These are phyloP conservation scores for Solanum medicagineum DNA, from an alignment of 257 asterid species.

Conservation along the genomic window DNA sequence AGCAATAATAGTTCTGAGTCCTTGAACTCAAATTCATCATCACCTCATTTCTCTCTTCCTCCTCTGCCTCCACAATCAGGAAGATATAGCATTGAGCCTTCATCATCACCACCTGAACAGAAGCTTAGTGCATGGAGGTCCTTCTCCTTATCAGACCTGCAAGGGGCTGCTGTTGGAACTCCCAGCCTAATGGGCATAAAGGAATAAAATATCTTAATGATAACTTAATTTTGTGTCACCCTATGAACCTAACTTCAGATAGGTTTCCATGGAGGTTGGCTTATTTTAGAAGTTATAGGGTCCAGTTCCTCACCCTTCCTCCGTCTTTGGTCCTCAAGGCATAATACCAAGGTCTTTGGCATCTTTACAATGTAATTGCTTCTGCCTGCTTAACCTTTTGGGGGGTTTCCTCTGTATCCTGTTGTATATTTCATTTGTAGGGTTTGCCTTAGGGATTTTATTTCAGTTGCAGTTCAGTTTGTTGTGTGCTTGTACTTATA, in stretches of 20 bases:
- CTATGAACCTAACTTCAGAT: constrained; percentile 32
- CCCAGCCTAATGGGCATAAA: constrained; percentile 22
- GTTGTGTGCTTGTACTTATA: background rate
- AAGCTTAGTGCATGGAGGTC: constrained; percentile 55
- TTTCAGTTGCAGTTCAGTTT: background rate
- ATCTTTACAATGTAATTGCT: background rate
- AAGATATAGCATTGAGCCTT: constrained; percentile 20
- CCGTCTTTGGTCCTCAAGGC: background rate
- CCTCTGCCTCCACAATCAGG: constrained; percentile 66
- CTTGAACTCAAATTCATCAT: constrained; percentile 37
- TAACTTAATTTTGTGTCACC: constrained; percentile 18
- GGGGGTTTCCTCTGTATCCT: background rate
- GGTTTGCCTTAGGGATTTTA: background rate
- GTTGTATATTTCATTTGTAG: background rate
- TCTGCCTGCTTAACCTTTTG: background rate
- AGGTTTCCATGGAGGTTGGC: constrained; percentile 62
- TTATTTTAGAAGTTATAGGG: constrained; percentile 1
- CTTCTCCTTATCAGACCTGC: constrained; percentile 65
- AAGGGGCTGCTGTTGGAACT: constrained; percentile 47
- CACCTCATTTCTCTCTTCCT: constrained; percentile 44
- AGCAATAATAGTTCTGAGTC: constrained; percentile 1
- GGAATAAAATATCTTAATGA: constrained; percentile 15
- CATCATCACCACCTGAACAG: constrained; percentile 34
- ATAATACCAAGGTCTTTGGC: background rate
- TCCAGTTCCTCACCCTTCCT: background rate